A percentile compares a stretch with the other conserved stretches of the same genome.
These are phyloP conservation scores for Immersiporthe knoxdaviesiana DNA, from an alignment of 2,329 filamentous ascomycete genomes.

Conservation along the genomic window DNA sequence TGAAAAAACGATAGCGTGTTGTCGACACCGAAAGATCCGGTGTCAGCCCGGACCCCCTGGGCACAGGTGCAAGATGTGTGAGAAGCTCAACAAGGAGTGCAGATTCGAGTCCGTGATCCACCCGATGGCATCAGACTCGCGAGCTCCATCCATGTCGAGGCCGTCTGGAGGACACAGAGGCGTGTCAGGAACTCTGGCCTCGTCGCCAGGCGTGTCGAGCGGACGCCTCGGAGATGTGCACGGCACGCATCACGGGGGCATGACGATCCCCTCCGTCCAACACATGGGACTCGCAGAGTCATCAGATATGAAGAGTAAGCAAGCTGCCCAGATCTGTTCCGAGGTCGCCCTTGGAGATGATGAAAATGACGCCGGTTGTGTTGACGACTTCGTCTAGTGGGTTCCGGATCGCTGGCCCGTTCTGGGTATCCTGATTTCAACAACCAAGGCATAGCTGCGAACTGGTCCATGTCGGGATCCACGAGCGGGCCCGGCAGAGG, in stretches of 20 bases:
- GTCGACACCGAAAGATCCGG: conserved; percentile 89
- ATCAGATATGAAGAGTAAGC: conserved; percentile 49
- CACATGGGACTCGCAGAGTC: conserved; percentile 45
- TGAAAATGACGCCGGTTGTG: too few relatives aligned
- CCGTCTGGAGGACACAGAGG: conserved; percentile 45
- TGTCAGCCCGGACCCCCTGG: conserved; percentile 76
- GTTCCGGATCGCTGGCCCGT: conserved; percentile 20
- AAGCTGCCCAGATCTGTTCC: conserved; percentile 22
- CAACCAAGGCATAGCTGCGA: conserved; percentile 41
- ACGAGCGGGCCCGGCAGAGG: conserved; percentile 41
- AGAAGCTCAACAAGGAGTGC: conserved; percentile 91
- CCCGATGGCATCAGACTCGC: conserved; percentile 54
- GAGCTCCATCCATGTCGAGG: conserved; percentile 47
- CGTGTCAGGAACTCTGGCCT: conserved; percentile 52
- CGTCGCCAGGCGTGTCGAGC: conserved; percentile 51
- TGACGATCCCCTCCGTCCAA: conserved; percentile 50
- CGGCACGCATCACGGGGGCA: conserved; percentile 46
- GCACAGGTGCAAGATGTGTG: conserved; percentile 88
- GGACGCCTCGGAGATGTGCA: conserved; percentile 48
- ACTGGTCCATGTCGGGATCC: conserved; percentile 51
- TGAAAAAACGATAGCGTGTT: conserved; percentile 67
- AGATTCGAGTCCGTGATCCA: conserved; percentile 90
- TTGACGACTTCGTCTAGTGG: conserved; percentile 18
- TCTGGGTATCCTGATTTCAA: conserved; percentile 45
- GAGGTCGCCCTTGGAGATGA: too few relatives aligned